phyloP scores from a whole-genome alignment of 345 rosid species.

The Eucalyptus pauciflora region DNA sequence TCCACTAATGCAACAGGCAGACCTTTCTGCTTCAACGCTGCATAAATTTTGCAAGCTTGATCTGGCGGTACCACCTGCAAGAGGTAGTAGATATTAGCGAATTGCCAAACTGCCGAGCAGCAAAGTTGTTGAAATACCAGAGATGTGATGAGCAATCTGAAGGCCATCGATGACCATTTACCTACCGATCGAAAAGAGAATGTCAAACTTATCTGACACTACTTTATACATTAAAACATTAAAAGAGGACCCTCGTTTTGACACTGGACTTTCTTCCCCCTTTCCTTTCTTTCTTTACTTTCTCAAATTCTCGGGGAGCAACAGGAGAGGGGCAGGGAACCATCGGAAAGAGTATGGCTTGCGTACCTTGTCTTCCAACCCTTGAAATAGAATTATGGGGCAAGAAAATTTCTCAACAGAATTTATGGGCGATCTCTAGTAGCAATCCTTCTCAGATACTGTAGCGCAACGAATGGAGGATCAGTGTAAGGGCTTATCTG shows the following conservation, averaged over 20 bases:
- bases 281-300: neutral
- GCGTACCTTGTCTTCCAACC: slow-evolving; percentile 84
- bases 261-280: neutral
- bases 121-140: neutral
- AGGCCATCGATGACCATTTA: neutral
- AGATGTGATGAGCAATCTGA: neutral
- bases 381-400: slow-evolving; percentile 88
- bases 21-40: slow-evolving; percentile 71
- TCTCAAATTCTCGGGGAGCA: neutral
- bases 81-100: neutral
- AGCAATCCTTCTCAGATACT: slow-evolving; percentile 61
- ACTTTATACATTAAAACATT: neutral
- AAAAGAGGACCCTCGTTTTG: neutral
- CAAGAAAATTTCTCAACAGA: slow-evolving; percentile 75
- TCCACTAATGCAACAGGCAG: slow-evolving; percentile 87
- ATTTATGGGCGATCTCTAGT: slow-evolving; percentile 83
- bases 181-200: neutral
- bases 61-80: slow-evolving; percentile 74
- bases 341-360: neutral
- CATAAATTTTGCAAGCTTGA: slow-evolving; percentile 77
- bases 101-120: neutral
- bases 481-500: neutral
- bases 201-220: neutral
- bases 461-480: neutral
- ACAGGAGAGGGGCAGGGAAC: neutral